Conservation (phyloP, 805 yeast species). For the Nakazawaea anatomiae region DNA sequence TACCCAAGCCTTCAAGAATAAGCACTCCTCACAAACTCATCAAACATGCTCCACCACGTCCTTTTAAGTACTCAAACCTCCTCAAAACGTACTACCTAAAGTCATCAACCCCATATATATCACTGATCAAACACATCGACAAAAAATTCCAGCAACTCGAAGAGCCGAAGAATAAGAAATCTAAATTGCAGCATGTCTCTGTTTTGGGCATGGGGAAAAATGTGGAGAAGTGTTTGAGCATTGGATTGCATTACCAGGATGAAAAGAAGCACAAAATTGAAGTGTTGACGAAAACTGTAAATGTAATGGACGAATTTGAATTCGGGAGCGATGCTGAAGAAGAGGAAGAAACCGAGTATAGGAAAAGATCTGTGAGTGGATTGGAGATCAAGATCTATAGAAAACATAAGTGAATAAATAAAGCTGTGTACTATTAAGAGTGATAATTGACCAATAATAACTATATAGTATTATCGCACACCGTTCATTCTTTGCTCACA, state of each 20-base stretch:
- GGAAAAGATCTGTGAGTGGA: conserved; percentile 41
- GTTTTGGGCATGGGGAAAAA: conserved; percentile 77
- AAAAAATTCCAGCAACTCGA: conserved; percentile 42
- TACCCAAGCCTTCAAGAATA: conserved; percentile 2
- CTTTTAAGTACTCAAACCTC: conserved; percentile 35
- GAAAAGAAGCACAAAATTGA: conserved; percentile 49
- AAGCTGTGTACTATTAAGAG: too few species aligned
- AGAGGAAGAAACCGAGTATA: conserved; percentile 28
- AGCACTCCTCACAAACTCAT: conserved; percentile 24
- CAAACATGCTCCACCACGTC: conserved; percentile 49
- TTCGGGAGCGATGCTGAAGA: conserved; percentile 17
- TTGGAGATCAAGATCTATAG: conserved; percentile 40
- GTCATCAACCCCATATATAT: conserved; percentile 61
- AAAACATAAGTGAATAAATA: background rate
- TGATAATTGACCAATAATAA: background rate
- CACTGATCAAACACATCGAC: conserved; percentile 62
- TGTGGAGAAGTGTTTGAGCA: conserved; percentile 52
- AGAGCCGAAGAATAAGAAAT: conserved; percentile 21
- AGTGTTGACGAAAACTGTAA: conserved; percentile 55
- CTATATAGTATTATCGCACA: conserved; percentile 1
- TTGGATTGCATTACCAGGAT: conserved; percentile 55
- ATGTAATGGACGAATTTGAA: conserved; percentile 65
- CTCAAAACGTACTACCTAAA: conserved; percentile 53
- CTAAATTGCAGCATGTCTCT: conserved; percentile 36
- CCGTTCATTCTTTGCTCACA: conserved; percentile 25